Evolutionary conservation across 2,329 filamentous ascomycete genomes (phyloP), one percentile per base, ranked within the genome.

Genomic region (Colletotrichum cordylinicola): DNA sequence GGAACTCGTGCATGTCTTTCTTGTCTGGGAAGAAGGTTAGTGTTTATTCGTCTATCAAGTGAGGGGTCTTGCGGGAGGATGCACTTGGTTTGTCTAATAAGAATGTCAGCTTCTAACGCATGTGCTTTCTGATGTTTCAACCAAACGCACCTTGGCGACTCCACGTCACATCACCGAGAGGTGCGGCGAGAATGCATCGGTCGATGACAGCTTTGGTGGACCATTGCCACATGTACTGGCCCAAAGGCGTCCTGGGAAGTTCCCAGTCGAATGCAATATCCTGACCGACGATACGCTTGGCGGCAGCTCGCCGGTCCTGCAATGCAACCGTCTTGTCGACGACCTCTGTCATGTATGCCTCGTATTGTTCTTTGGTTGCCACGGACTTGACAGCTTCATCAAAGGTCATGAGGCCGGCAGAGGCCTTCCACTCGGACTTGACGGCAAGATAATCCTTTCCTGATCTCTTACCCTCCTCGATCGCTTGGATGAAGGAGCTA

Each of bases 121-220:
- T 43, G 29, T 33, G 16, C 33, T 33, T 13, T 24, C 31, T 21
- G 18, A 35, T 15, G 58, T 18, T n/a, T 24, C 18, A 24, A 64
- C 29, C 33, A 64, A 24, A 69, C 21, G 15, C 29, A 61, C 52
- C 66, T 31, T 83, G 48, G 13, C 84, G 78, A 9, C 82, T 81
- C 83, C 83, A 85, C 0, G 84, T 84, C 16, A 85, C 81, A 58
- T 85, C 84, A 27, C 84, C 83, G 6, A 85, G 78, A 7, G 84
- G 83, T 29, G 83, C 83, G 5, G 83, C 84, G 4, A 79, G 78
- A n/a, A 85, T 31, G 1, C 82, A 82, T 10, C 83, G 81, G 68
- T 85, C 79, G 18, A 84, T 77, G 15, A 84, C 79, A 15, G 80
- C 81, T 62, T 83, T 81, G 21, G 82, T 80, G 58, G 69, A 79